Evolutionary conservation across 345 rosid genomes (phyloP).

Genomic region (Ceriops zippeliana): DNA sequence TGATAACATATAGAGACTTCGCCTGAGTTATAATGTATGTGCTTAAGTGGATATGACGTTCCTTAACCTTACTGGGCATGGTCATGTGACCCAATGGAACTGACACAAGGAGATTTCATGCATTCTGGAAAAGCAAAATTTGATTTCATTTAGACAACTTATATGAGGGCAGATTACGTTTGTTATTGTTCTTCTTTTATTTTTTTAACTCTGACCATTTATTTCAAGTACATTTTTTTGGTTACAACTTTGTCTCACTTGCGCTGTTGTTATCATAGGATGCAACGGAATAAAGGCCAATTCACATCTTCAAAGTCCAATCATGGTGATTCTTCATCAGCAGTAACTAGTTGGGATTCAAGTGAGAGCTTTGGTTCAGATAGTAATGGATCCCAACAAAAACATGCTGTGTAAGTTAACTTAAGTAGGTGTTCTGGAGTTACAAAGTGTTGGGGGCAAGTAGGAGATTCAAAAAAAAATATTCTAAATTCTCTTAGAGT

Average conservation of each 20-base stretch:
- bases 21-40: too few relatives aligned
- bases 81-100: too few relatives aligned
- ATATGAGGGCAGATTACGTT: too few relatives aligned
- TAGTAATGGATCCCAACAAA: conserved; percentile 45
- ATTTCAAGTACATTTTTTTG: neutral
- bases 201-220: neutral
- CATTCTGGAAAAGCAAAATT: too few relatives aligned
- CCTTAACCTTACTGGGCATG: too few relatives aligned
- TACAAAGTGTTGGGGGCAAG: too few relatives aligned
- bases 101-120: too few relatives aligned
- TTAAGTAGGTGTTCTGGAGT: neutral
- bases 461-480: too few relatives aligned
- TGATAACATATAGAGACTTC: too few relatives aligned
- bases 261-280: conserved; percentile 32
- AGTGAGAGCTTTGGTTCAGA: conserved; percentile 46
- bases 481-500: too few relatives aligned
- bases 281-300: conserved; percentile 66
- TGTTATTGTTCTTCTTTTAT: neutral
- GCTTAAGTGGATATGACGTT: too few relatives aligned
- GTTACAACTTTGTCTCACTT: neutral
- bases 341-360: conserved; percentile 48
- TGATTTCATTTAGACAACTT: too few relatives aligned
- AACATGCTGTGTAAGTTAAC: conserved; percentile 48
- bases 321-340: conserved; percentile 54
- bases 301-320: conserved; percentile 57